These are phyloP conservation scores for Mycena sp. DNA, from an alignment of 1,284 basidiomycete genomes.

Conservation along the genomic window DNA sequence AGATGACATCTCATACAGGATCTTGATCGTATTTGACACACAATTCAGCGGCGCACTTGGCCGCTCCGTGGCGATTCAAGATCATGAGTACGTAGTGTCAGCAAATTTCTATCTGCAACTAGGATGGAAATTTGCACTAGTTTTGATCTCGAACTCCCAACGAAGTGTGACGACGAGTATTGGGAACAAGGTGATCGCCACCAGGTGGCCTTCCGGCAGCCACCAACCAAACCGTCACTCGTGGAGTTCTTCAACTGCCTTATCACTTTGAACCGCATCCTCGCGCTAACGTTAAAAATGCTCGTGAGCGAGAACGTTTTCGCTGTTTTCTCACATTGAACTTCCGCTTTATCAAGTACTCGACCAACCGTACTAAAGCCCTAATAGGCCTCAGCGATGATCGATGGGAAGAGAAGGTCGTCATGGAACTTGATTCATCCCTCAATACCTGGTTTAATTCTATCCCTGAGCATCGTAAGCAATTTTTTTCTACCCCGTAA, in stretches of 20 bases:
- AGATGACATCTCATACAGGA: not conserved
- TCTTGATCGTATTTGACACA: conserved; percentile 29
- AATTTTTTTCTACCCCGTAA: too few relatives aligned
- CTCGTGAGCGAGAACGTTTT: conserved; percentile 15
- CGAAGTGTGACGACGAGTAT: conserved; percentile 72
- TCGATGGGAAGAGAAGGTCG: conserved; percentile 61
- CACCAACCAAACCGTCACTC: conserved; percentile 53
- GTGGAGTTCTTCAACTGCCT: conserved; percentile 61
- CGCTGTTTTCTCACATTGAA: not conserved
- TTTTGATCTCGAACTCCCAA: conserved; percentile 69
- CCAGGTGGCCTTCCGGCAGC: conserved; percentile 53
- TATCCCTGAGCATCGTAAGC: conserved; percentile 61
- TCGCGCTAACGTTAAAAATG: conserved; percentile 47
- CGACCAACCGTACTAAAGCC: conserved; percentile 61
- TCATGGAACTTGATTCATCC: conserved; percentile 46
- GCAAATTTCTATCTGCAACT: not conserved
- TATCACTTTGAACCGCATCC: conserved; percentile 66
- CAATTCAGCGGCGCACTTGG: conserved; percentile 56
- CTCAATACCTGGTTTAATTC: conserved; percentile 72
- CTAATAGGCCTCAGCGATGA: conserved; percentile 50
- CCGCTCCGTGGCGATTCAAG: conserved; percentile 57
- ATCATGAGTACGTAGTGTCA: conserved; percentile 55
- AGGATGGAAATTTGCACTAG: conserved; percentile 35
- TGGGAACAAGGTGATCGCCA: conserved; percentile 60
- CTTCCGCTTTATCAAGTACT: conserved; percentile 48